Evolutionary conservation across 306 rosid genomes (phyloP), one percentile per base, ranked within the genome.

Genomic region (Castanea mollissima): DNA sequence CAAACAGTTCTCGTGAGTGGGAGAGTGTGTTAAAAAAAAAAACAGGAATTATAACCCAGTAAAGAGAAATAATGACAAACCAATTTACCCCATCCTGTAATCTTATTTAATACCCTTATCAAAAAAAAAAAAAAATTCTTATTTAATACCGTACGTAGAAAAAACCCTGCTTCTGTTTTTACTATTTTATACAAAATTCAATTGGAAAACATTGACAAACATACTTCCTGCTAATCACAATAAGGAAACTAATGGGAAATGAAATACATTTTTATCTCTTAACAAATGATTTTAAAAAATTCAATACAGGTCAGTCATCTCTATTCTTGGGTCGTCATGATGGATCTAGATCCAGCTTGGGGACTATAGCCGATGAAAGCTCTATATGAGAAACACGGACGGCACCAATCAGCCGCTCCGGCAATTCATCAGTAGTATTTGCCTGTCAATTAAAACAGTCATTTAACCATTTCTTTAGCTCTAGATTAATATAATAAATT

Each of bases 331-430:
- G 72, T 41, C 3, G 74, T 92, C 88, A 89, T 38, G 84, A 91
- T n/a, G 93, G 83, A 72, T 91, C 97, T 49, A 79, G 78, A 10
- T 90, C 98, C 84, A 95, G 83, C 75, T 91, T 91, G 9, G 99
- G 93, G 29, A 88, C 89, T 69, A 85, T 68, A 69, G 99, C 98
- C 35, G 98, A 86, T 41, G 83, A 78, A 52, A 95, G 98, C 76
- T 90, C 91, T 76, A 95, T 74, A 80, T 95, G 99, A 73, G 98
- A 93, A 73, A 93, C 72, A 5, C 99, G 98, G 75, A 93, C 97
- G 11, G 99, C 99, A 57, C 99, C 98, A 73, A 95, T 87, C 72
- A 95, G 92, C 88, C 94, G 84, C 85, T 95, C 99, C 2, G 99
- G 98, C 80, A 95, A 90, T 88, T 95, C 99, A 84, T 89, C 94